Percentiles rank a stretch among this genome's conserved stretches.
These are phyloP conservation scores for Aspergillus campestris DNA, from an alignment of 495 filamentous ascomycete species.

Conservation along the genomic window DNA sequence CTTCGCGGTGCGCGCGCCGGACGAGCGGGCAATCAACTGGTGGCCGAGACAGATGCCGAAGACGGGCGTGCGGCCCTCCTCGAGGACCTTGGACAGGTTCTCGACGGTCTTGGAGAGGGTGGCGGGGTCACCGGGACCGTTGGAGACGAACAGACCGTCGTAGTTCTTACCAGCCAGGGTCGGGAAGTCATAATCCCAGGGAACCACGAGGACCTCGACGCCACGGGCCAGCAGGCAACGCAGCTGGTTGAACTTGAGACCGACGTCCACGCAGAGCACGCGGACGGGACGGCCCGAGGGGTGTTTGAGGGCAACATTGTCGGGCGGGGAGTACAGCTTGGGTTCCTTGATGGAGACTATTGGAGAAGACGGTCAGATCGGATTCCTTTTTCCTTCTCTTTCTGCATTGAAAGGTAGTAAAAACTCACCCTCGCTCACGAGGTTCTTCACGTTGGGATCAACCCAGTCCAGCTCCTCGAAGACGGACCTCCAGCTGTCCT, in stretches of 20 bases:
- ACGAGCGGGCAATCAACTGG: constrained; percentile 84
- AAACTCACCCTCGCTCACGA: constrained; percentile 83
- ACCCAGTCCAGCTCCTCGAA: constrained; percentile 81
- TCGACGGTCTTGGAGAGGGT: constrained; percentile 67
- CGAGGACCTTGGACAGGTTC: constrained; percentile 62
- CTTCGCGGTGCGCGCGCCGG: constrained; percentile 80
- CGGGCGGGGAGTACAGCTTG: constrained; percentile 67
- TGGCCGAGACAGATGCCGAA: constrained; percentile 97
- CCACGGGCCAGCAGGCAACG: constrained; percentile 83
- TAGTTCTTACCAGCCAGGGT: constrained; percentile 66
- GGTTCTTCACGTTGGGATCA: constrained; percentile 84
- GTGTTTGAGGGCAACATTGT: constrained; percentile 61
- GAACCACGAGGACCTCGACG: constrained; percentile 90
- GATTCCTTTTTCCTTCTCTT: background rate
- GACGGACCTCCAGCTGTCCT: constrained; percentile 50
- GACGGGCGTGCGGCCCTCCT: constrained; percentile 71
- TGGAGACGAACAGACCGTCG: constrained; percentile 94
- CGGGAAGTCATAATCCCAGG: constrained; percentile 90
- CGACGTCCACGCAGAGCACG: constrained; percentile 89
- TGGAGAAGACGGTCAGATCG: background rate
- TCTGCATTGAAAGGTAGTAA: background rate
- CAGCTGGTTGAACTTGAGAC: constrained; percentile 95
- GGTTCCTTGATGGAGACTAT: constrained; percentile 80
- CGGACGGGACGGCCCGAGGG: constrained; percentile 78
- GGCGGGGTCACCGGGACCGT: constrained; percentile 92